Percentiles rank a stretch among this genome's conserved stretches.
Evolutionary conservation across 495 filamentous ascomycete genomes (phyloP).

Genomic region (Annulohypoxylon moriforme): DNA sequence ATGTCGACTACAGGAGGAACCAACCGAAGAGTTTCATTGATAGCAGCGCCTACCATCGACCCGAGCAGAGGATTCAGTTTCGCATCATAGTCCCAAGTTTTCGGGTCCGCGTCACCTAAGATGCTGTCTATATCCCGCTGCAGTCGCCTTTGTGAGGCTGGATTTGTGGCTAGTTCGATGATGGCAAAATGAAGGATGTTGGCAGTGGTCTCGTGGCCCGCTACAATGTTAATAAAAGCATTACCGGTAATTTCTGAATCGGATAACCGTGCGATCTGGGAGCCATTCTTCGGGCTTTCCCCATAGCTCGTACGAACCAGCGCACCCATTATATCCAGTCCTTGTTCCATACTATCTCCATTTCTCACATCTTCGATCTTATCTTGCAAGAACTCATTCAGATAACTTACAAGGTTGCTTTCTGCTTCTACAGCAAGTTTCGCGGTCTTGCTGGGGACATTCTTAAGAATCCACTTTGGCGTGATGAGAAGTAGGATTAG

Average conservation of each 20-base stretch:
- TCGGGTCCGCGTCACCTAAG: conserved; percentile 60
- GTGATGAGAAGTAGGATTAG: conserved; percentile 65
- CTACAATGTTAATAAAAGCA: conserved; percentile 76
- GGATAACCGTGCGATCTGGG: conserved; percentile 49
- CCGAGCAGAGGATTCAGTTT: conserved; percentile 66
- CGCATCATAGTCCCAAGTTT: conserved; percentile 71
- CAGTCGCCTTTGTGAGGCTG: conserved; percentile 65
- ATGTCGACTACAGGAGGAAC: conserved; percentile 70
- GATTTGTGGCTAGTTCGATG: conserved; percentile 69
- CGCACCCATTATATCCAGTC: conserved; percentile 74
- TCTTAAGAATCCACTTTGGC: conserved; percentile 60
- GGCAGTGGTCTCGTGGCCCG: conserved; percentile 79
- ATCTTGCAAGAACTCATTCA: conserved; percentile 68
- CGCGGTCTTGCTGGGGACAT: conserved; percentile 63
- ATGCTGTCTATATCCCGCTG: conserved; percentile 71
- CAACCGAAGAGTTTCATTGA: conserved; percentile 75
- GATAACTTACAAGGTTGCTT: conserved; percentile 71
- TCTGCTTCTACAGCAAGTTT: conserved; percentile 62
- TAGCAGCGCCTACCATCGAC: conserved; percentile 71
- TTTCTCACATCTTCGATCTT: conserved; percentile 63
- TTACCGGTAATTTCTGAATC: conserved; percentile 75
- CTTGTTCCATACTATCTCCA: conserved; percentile 56
- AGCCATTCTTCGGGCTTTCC: conserved; percentile 21
- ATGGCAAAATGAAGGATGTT: conserved; percentile 73
- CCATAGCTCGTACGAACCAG: conserved; percentile 61